Evolutionary conservation across 768 basidiomycete species (phyloP).

Genomic region (Leucogyrophana mollusca): DNA sequence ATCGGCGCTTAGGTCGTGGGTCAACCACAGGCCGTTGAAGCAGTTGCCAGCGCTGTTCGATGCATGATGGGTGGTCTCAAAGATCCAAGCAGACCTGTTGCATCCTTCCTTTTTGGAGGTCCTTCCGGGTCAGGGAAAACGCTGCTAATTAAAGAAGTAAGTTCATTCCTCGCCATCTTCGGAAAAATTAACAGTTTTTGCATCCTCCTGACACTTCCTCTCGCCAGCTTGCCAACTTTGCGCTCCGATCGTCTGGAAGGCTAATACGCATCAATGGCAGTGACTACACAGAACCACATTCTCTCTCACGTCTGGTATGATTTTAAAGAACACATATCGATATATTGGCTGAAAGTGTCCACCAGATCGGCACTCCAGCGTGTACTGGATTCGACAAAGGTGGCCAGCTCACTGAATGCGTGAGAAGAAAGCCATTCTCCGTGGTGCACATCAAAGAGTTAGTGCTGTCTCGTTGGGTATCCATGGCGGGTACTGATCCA

Average conservation of each 20-base stretch:
- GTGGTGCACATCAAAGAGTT: constrained; percentile 26
- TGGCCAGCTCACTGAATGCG: constrained; percentile 42
- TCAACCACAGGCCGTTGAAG: constrained; percentile 43
- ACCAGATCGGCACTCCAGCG: constrained; percentile 27
- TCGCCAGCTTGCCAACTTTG: constrained; percentile 35
- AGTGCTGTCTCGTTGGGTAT: not conserved
- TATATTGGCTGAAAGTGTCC: not conserved
- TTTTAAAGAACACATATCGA: not conserved
- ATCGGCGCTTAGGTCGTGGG: constrained; percentile 6
- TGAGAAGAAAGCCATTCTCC: constrained; percentile 39
- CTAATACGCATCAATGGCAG: constrained; percentile 44
- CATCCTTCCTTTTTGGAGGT: constrained; percentile 43
- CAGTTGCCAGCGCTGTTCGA: constrained; percentile 46
- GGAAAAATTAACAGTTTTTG: not conserved
- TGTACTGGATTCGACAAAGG: constrained; percentile 43
- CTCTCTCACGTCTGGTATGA: constrained; percentile 34
- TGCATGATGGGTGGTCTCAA: constrained; percentile 44
- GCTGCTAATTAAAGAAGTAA: constrained; percentile 37
- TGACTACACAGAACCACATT: constrained; percentile 42
- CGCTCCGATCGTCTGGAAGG: constrained; percentile 41
- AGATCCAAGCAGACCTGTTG: constrained; percentile 42
- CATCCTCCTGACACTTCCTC: not conserved
- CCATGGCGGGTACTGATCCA: no score
- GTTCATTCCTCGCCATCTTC: not conserved
- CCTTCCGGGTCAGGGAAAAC: constrained; percentile 39